Evolutionary conservation across 2,329 filamentous ascomycete species (phyloP), one percentile per base, ranked within the genome.

Genomic region (Orbilia oligospora): DNA sequence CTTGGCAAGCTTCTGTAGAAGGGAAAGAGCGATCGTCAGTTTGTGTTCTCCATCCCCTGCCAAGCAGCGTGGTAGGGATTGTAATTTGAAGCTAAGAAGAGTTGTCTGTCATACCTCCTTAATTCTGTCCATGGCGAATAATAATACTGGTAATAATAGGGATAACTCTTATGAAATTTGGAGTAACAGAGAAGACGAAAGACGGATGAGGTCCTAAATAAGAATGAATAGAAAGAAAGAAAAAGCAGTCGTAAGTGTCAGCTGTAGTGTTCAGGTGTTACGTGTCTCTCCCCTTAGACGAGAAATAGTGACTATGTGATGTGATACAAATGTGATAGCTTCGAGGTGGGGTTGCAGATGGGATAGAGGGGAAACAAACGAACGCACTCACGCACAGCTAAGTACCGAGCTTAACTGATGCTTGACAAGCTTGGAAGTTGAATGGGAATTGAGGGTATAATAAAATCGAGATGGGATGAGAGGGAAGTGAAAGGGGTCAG

Each of bases 1-100:
- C 86, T 95, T 87, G 85, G 95, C 94, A 88, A 99, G 93, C 86
- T 91, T 89, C 88, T 92, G 92, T 93, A 38, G n/a, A 22, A 58
- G 16, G 30, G 30, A n/a, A 41, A 38, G 30, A 38, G 38, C 33
- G 16, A 2, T 20, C 36, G 30, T 58, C 10, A 58, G 30, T 20
- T 12, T 30, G 27, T 12, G 53, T n/a, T 38, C n/a, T n/a, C 36
- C 4, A 20, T 55, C 12, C 48, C 48, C 22, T 30, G 38, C 12
- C 22, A 30, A 30, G 51, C 5, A 36, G 9, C 1, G 14, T 55
- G 30, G 44, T 12, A 24, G 48, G 24, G 14, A 16, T 97, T 22
- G 30, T 8, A 33, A 36, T 53, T 41, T 41, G 44, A 53, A 38
- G 12, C 12, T 5, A 10, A 12, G 16, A 0, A 14, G 20, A 71